Percentiles rank a stretch among this genome's conserved stretches.
Evolutionary conservation across 208 protist species (phyloP).

Genomic region (Crithidia acanthocephali): DNA sequence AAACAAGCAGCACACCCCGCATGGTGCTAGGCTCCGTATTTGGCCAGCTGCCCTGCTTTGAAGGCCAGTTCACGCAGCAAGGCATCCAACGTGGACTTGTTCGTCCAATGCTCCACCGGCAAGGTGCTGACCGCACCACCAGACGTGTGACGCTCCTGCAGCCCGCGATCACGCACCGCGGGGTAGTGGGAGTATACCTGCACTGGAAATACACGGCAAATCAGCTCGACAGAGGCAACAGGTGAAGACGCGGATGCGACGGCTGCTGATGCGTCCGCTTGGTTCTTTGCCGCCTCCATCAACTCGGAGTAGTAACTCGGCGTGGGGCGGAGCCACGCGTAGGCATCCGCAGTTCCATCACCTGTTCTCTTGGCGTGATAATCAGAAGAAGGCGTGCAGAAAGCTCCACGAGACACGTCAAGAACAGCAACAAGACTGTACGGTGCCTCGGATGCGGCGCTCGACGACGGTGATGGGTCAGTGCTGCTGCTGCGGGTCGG

Average conservation of each 20-base stretch:
- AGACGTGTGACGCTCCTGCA: neutral
- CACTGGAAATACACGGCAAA: conserved; percentile 14
- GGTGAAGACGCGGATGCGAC: neutral
- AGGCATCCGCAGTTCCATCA: neutral
- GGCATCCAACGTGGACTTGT: conserved; percentile 43
- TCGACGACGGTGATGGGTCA: conserved; percentile 8
- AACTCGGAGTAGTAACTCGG: conserved; percentile 44
- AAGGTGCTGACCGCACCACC: neutral
- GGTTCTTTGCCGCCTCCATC: neutral
- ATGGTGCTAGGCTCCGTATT: conserved; percentile 61
- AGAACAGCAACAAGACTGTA: conserved; percentile 33
- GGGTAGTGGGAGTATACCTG: conserved; percentile 42
- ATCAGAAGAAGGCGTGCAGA: conserved; percentile 9
- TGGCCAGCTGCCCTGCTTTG: conserved; percentile 61
- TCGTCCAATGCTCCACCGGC: conserved; percentile 9
- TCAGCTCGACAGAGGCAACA: neutral
- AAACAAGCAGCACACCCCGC: conserved; percentile 37
- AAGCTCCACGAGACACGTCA: conserved; percentile 3
- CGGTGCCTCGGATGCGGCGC: neutral
- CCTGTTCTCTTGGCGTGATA: neutral
- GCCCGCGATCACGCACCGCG: conserved; percentile 33
- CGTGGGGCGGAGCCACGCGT: conserved; percentile 47
- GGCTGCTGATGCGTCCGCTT: no score
- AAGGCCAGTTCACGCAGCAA: conserved; percentile 62
- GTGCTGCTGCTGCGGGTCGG: no score